A percentile compares a stretch with the other conserved stretches of the same genome.
Conservation (phyloP, 1,139 yeast genomes). For the Williopsis jadinii region DNA sequence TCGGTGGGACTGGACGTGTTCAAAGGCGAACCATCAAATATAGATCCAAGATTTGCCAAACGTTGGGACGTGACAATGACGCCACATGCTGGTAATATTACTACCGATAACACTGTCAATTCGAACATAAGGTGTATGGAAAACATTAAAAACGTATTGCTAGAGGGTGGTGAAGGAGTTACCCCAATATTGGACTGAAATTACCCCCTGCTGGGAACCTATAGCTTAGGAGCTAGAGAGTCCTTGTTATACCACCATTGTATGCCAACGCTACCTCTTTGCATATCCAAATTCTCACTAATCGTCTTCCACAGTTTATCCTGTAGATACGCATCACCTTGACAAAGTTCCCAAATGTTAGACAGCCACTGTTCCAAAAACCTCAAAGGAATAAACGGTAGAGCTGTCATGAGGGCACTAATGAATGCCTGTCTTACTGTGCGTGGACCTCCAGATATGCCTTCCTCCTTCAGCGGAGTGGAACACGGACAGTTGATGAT, state of each 20-base stretch:
- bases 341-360: conserved; percentile 36
- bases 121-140: conserved; percentile 18
- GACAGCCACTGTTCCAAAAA: conserved; percentile 43
- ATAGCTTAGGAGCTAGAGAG: conserved; percentile 1
- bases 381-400: conserved; percentile 41
- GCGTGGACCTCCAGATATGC: conserved; percentile 13
- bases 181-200: conserved; percentile 4
- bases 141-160: conserved; percentile 16
- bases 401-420: conserved; percentile 39
- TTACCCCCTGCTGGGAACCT: not conserved
- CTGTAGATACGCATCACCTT: conserved; percentile 24
- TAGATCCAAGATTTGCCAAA: conserved; percentile 43
- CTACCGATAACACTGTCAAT: conserved; percentile 16
- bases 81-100: conserved; percentile 58
- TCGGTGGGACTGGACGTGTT: conserved; percentile 81
- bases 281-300: conserved; percentile 46
- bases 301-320: conserved; percentile 33
- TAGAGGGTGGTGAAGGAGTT: conserved; percentile 18
- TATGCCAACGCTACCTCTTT: conserved; percentile 55
- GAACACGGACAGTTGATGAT: conserved; percentile 32
- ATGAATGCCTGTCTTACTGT: conserved; percentile 48
- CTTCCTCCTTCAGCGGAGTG: conserved; percentile 19
- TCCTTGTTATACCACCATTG: conserved; percentile 51
- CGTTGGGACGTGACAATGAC: conserved; percentile 67
- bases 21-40: conserved; percentile 54